phyloP scores from a whole-genome alignment of 768 basidiomycete species.

The Paxillus rubicundulus region DNA sequence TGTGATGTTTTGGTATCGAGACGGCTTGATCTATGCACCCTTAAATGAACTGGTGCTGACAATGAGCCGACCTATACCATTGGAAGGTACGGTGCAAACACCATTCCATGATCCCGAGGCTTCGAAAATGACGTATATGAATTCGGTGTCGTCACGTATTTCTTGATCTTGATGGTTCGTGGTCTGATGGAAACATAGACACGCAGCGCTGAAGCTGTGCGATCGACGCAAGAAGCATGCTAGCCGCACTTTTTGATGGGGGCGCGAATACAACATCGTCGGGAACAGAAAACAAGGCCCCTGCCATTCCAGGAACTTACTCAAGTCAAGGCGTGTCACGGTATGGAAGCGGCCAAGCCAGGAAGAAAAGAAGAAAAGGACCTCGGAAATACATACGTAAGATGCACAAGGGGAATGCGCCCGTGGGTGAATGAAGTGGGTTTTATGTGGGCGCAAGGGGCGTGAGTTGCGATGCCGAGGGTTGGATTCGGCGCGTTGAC shows the following conservation, averaged over 20 bases:
- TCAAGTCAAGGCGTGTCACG: neutral
- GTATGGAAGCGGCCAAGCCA: neutral
- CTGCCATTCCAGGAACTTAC: neutral
- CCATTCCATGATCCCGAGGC: neutral
- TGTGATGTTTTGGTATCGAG: neutral
- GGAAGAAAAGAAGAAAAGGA: neutral
- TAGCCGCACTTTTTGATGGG: neutral
- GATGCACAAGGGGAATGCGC: neutral
- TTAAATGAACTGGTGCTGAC: neutral
- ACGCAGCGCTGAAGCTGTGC: neutral
- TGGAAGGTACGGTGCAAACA: neutral
- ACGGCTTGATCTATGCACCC: neutral
- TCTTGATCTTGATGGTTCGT: neutral
- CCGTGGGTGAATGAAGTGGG: neutral
- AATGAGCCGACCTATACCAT: neutral
- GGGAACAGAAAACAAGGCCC: neutral
- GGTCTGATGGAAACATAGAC: neutral
- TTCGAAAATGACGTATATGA: neutral
- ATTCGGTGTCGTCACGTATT: neutral
- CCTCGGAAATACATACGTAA: neutral
- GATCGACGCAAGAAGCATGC: neutral
- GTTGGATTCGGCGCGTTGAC: neutral
- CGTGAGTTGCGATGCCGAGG: neutral
- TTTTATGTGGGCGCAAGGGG: neutral
- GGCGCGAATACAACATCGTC: neutral